phyloP scores from a whole-genome alignment of 148 eudicot genomes.

The Fagopyrum esculentum region DNA sequence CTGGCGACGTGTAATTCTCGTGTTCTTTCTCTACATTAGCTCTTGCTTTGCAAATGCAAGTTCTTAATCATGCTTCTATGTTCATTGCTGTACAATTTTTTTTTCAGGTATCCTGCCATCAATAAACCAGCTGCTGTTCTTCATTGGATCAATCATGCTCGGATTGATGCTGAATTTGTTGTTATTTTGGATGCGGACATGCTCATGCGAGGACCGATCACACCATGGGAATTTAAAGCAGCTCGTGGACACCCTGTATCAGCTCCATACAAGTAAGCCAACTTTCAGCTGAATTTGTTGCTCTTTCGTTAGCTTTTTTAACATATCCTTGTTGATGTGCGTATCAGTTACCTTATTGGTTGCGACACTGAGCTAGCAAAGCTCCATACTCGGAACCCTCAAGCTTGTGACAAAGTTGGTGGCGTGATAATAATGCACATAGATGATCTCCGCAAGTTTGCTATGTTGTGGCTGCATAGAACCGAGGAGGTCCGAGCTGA shows the following conservation, averaged over 20 bases:
- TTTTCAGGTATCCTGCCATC: conserved; percentile 71
- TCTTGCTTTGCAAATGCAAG: background rate
- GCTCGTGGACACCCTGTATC: conserved; percentile 81
- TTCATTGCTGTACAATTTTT: background rate
- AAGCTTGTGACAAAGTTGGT: conserved; percentile 94
- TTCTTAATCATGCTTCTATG: background rate
- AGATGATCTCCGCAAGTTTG: conserved; percentile 78
- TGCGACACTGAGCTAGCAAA: conserved; percentile 85
- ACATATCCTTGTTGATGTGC: background rate
- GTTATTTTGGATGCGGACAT: conserved; percentile 92
- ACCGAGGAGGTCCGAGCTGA: conserved; percentile 93
- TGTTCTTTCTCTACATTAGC: background rate
- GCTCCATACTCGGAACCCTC: conserved; percentile 82
- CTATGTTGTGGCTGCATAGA: conserved; percentile 76
- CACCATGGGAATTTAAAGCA: conserved; percentile 93
- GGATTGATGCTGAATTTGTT: conserved; percentile 73
- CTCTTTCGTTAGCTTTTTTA: background rate
- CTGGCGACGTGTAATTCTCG: conserved; percentile 73
- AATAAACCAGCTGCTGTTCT: conserved; percentile 91
- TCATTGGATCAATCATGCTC: conserved; percentile 88
- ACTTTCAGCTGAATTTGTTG: background rate
- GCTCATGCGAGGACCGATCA: conserved; percentile 91
- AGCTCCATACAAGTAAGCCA: conserved; percentile 79
- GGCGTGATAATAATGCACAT: conserved; percentile 94
- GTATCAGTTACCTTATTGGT: conserved; percentile 80